These are phyloP conservation scores for Fragaria ananassa DNA, from an alignment of 306 rosid species.

Conservation along the genomic window DNA sequence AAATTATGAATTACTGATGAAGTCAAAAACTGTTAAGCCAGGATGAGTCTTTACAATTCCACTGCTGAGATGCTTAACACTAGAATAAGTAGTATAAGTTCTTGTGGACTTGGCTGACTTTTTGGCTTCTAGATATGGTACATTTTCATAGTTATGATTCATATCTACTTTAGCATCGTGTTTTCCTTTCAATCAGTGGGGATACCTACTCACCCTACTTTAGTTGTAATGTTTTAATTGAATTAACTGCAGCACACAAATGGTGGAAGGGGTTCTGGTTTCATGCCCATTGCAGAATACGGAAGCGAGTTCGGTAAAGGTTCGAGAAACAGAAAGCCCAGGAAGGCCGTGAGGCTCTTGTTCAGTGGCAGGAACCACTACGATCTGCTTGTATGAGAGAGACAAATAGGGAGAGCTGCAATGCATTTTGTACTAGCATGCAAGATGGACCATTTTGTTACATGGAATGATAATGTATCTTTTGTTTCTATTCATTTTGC, in stretches of 20 bases:
- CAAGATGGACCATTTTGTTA: neutral
- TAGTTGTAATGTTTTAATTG: slow-evolving; percentile 3
- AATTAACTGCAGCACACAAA: slow-evolving; percentile 59
- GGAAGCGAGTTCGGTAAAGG: slow-evolving; percentile 72
- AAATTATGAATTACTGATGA: neutral
- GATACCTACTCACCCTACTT: neutral
- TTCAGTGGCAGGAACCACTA: slow-evolving; percentile 89
- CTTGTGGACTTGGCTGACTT: neutral
- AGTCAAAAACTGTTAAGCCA: neutral
- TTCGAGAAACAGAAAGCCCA: slow-evolving; percentile 38
- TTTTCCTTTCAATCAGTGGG: neutral
- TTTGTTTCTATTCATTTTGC: neutral
- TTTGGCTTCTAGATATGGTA: neutral
- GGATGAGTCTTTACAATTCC: neutral
- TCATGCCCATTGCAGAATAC: slow-evolving; percentile 86
- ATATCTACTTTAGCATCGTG: neutral
- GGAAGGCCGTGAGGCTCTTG: slow-evolving; percentile 69
- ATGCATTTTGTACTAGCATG: slow-evolving; percentile 16
- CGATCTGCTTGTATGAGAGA: slow-evolving; percentile 76
- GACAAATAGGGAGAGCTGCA: neutral
- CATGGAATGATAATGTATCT: neutral
- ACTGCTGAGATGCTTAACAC: neutral
- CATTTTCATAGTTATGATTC: neutral
- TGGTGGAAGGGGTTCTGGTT: slow-evolving; percentile 66
- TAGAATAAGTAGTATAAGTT: neutral